These are phyloP conservation scores for Physcomitrium patens DNA, from an alignment of 225 moss, liverwort and hornwort genomes.

Conservation along the genomic window DNA sequence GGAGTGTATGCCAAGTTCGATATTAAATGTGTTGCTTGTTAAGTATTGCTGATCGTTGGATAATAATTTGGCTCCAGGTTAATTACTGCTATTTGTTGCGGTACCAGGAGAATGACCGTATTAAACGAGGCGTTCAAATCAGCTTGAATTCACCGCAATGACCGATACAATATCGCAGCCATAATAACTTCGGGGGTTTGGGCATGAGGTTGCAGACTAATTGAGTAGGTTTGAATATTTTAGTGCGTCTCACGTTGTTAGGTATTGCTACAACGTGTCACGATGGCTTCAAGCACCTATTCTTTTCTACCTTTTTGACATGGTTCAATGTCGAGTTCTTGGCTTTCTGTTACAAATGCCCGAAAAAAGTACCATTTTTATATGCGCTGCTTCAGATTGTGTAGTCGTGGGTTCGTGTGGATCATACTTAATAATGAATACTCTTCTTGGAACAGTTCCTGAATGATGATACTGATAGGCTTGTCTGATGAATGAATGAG, in stretches of 20 bases:
- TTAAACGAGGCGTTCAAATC: constrained; percentile 94
- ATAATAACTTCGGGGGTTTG: constrained; percentile 22
- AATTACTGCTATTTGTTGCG: constrained; percentile 92
- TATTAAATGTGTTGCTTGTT: constrained; percentile 54
- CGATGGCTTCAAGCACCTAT: constrained; percentile 37
- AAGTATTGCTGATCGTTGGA: constrained; percentile 85
- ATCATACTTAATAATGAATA: constrained; percentile 14
- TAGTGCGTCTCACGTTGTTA: constrained; percentile 33
- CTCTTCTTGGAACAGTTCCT: constrained; percentile 12
- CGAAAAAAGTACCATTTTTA: constrained; percentile 16
- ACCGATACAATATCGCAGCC: constrained; percentile 27
- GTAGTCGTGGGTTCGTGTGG: constrained; percentile 9
- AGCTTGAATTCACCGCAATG: constrained; percentile 89
- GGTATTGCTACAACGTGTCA: constrained; percentile 35
- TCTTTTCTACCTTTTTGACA: constrained; percentile 13
- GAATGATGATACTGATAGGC: constrained; percentile 18
- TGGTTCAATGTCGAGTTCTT: constrained; percentile 14
- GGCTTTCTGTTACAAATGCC: constrained; percentile 3
- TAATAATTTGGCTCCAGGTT: constrained; percentile 55
- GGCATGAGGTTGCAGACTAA: constrained; percentile 30
- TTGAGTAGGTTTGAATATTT: constrained; percentile 47
- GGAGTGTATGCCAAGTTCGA: constrained; percentile 12
- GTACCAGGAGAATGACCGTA: constrained; percentile 73
- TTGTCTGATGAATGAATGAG: constrained; percentile 20
- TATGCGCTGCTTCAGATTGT: constrained; percentile 23